Conservation (phyloP, 2,329 filamentous ascomycete species). For the Raffaelea albimanens region DNA sequence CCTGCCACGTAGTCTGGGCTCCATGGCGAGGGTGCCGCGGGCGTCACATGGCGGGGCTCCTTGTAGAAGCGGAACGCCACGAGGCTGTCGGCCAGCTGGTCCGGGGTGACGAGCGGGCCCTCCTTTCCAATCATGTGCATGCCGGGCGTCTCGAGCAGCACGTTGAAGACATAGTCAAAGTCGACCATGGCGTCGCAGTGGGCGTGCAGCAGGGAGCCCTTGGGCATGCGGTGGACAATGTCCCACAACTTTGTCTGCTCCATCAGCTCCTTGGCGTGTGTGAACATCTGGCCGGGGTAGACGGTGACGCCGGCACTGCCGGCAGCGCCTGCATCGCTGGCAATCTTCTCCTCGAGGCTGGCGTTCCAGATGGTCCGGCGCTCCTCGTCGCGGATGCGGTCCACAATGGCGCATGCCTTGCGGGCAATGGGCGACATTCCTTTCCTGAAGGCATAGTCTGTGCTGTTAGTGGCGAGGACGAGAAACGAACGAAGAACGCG, state of each 20-base stretch:
- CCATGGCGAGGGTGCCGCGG: slow-evolving; percentile 40
- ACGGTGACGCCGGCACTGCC: slow-evolving; percentile 25
- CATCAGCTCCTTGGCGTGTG: slow-evolving; percentile 74
- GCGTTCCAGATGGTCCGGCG: slow-evolving; percentile 67
- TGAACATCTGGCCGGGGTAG: slow-evolving; percentile 91
- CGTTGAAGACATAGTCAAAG: slow-evolving; percentile 66
- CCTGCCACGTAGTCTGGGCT: slow-evolving; percentile 48
- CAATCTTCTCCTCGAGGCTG: slow-evolving; percentile 60
- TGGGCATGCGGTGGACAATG: slow-evolving; percentile 79
- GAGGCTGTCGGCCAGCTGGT: slow-evolving; percentile 40
- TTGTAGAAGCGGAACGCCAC: slow-evolving; percentile 47
- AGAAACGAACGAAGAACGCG: background rate
- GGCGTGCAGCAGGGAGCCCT: slow-evolving; percentile 76
- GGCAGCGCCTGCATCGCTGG: slow-evolving; percentile 36
- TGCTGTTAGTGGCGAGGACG: slow-evolving; percentile 11
- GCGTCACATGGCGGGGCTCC: slow-evolving; percentile 30
- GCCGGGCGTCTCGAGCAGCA: slow-evolving; percentile 61
- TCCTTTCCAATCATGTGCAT: slow-evolving; percentile 60
- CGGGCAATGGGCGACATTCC: slow-evolving; percentile 69
- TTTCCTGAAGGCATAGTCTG: slow-evolving; percentile 62
- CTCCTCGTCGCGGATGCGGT: slow-evolving; percentile 70
- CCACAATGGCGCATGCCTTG: slow-evolving; percentile 71
- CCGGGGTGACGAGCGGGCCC: slow-evolving; percentile 42
- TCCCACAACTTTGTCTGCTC: slow-evolving; percentile 77
- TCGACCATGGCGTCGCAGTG: slow-evolving; percentile 90